Evolutionary conservation across 2,329 filamentous ascomycete genomes (phyloP), one percentile per base, ranked within the genome.

Genomic region (Penicillium expansum): DNA sequence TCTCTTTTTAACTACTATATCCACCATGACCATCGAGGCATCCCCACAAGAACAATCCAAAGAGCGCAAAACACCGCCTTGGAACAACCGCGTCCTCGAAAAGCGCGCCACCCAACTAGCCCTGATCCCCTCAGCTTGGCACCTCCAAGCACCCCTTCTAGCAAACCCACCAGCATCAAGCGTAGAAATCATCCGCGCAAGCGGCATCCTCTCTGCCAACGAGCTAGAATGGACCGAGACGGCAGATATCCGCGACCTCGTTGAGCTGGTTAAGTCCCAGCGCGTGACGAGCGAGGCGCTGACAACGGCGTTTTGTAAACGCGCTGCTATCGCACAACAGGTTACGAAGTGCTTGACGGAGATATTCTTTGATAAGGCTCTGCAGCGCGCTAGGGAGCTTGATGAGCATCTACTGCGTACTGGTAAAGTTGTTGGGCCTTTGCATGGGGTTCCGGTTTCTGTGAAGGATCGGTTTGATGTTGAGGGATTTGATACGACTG

Each of bases 381-480:
- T 86, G 2, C 57, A 68, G 2, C 77, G 74, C 2, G 85, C 84
- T 0, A 69, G 69, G 35, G 64, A 71, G 3, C 72, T 82, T 1
- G 85, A 88, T 63, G 73, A 75, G n/a, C 71, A 84, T 57, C 62
- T 83, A 1, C 71, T 73, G n/a, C 64, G 64, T 32, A 80, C 79
- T 1, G 78, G 81, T 10, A 73, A 76, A 59, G 70, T 79, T 0
- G 72, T 81, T 37, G 88, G 88, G 0, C 86, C 87, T 2, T 78
- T 91, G 1, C 88, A 91, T 69, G 88, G 86, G 69, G 60, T 78
- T 14, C 71, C 73, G n/a, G 71, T 80, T 44, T 84, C 86, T 0
- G 79, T 91, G 45, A 91, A 91, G 66, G 88, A 91, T 73, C 86
- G 87, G 66, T 87, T 90, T 76, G 82, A 89, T 56, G 58, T 69